phyloP scores from a whole-genome alignment of 176 grass and related monocot species.

The Zea mays region Zm-B73-REFERENCE-NAM-5.0 NC_050097.1:162320001-162320500 shows the following conservation, averaged over 20 bases:
- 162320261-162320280: slow-evolving; percentile 64
- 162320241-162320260: slow-evolving; percentile 66
- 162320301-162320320: slow-evolving; percentile 85
- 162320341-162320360: slow-evolving; percentile 72
- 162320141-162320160: slow-evolving; percentile 91
- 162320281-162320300: slow-evolving; percentile 63
- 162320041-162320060: slow-evolving; percentile 48
- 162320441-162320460: slow-evolving; percentile 75
- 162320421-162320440: slow-evolving; percentile 81
- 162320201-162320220: background rate
- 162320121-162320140: slow-evolving; percentile 95
- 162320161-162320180: slow-evolving; percentile 18
- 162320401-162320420: slow-evolving; percentile 68
- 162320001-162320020: slow-evolving; percentile 45
- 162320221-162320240: slow-evolving; percentile 43
- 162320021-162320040: slow-evolving; percentile 30
- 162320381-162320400: slow-evolving; percentile 58
- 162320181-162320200: background rate
- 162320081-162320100: slow-evolving; percentile 77
- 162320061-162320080: slow-evolving; percentile 65
- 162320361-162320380: slow-evolving; percentile 53
- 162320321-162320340: slow-evolving; percentile 86
- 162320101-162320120: slow-evolving; percentile 94
- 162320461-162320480: slow-evolving; percentile 31
- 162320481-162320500: background rate